phyloP scores from a whole-genome alignment of 2,329 filamentous ascomycete species.

The Colletotrichum sp. region DNA sequence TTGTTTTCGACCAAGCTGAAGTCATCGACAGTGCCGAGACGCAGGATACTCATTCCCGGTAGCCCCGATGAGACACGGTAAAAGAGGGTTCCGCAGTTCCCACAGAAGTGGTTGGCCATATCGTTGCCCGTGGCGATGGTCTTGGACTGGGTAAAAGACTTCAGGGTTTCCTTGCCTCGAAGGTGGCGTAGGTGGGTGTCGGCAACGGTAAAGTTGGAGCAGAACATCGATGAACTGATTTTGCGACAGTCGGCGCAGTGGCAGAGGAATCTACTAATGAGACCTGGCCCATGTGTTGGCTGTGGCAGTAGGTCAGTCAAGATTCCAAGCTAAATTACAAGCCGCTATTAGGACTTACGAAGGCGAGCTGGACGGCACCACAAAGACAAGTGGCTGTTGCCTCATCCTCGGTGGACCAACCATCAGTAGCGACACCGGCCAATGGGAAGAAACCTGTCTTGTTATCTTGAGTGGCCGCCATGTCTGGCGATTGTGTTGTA shows the following conservation, averaged over 20 bases:
- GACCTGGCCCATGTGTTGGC: slow-evolving; percentile 48
- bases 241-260: slow-evolving; percentile 68
- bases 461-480: background rate
- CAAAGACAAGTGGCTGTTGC: slow-evolving; percentile 66
- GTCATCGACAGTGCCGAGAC: slow-evolving; percentile 69
- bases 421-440: slow-evolving; percentile 40
- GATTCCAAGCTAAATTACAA: background rate
- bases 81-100: slow-evolving; percentile 64
- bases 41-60: slow-evolving; percentile 52
- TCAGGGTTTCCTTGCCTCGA: slow-evolving; percentile 57
- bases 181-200: slow-evolving; percentile 51
- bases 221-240: slow-evolving; percentile 67
- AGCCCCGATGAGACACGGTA: slow-evolving; percentile 53
- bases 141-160: slow-evolving; percentile 45
- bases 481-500: background rate
- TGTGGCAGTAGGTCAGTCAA: slow-evolving; percentile 23
- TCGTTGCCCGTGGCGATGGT: slow-evolving; percentile 50
- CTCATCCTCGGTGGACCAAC: slow-evolving; percentile 48
- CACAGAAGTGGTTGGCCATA: slow-evolving; percentile 70
- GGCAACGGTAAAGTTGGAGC: slow-evolving; percentile 59
- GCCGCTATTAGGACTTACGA: slow-evolving; percentile 42
- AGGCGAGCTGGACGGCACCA: slow-evolving; percentile 57
- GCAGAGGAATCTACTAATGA: slow-evolving; percentile 60
- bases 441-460: slow-evolving; percentile 33
- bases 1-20: slow-evolving; percentile 61